A percentile compares a stretch with the other conserved stretches of the same genome.
Conservation (phyloP, 768 basidiomycete genomes). For the Rhodosporidiobolus odoratus region DNA sequence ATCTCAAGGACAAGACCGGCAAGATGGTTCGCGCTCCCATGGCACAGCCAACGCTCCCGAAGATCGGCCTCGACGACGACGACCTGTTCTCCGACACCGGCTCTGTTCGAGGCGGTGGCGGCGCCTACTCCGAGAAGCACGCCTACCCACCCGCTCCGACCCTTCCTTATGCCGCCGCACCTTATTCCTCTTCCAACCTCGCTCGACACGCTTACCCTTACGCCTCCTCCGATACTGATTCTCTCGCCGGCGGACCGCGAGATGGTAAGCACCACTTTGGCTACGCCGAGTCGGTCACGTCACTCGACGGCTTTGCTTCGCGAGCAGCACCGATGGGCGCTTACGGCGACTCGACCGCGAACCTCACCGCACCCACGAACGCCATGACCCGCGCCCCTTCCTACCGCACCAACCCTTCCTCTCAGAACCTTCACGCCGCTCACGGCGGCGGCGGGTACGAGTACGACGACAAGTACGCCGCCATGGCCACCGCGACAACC, state of each 20-base stretch:
- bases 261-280: not conserved
- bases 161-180: slow-evolving; percentile 4
- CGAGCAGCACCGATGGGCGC: slow-evolving; percentile 16
- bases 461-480: slow-evolving; percentile 18
- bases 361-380: not conserved
- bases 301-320: slow-evolving; percentile 13
- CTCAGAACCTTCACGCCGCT: not conserved
- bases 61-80: slow-evolving; percentile 75
- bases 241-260: not conserved
- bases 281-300: slow-evolving; percentile 26
- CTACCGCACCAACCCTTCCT: slow-evolving; percentile 21
- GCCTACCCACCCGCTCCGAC: slow-evolving; percentile 4
- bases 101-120: slow-evolving; percentile 8
- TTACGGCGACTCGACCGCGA: not conserved
- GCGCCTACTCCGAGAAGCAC: slow-evolving; percentile 3
- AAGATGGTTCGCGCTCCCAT: slow-evolving; percentile 70
- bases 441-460: not conserved
- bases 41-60: slow-evolving; percentile 91
- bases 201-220: not conserved
- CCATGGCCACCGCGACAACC: not conserved
- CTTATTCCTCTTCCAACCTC: slow-evolving; percentile 5
- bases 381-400: slow-evolving; percentile 2
- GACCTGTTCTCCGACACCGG: slow-evolving; percentile 29
- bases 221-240: slow-evolving; percentile 20
- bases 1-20: slow-evolving; percentile 83